Percentiles rank a stretch among this genome's conserved stretches.
These are phyloP conservation scores for Biscutella laevigata DNA, from an alignment of 441 rosid genomes.

Conservation along the genomic window DNA sequence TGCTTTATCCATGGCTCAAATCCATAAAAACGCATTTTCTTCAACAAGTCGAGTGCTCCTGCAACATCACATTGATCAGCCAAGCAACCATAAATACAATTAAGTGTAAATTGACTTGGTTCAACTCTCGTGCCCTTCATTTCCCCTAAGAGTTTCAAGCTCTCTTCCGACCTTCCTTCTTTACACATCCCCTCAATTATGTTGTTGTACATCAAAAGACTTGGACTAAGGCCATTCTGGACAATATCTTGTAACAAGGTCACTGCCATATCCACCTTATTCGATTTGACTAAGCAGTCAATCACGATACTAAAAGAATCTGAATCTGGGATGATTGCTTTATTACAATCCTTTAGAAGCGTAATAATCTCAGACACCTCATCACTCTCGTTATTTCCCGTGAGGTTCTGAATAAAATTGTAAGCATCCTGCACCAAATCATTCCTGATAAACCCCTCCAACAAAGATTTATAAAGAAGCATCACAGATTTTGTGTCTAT, in stretches of 20 bases:
- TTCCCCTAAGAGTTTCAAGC: slow-evolving; percentile 42
- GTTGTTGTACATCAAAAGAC: slow-evolving; percentile 43
- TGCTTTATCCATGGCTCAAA: slow-evolving; percentile 78
- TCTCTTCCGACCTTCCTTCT: slow-evolving; percentile 59
- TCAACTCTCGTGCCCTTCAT: slow-evolving; percentile 53
- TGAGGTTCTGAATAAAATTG: slow-evolving; percentile 32
- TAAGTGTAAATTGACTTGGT: slow-evolving; percentile 61
- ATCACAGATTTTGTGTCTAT: slow-evolving; percentile 35
- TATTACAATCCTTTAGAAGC: slow-evolving; percentile 31
- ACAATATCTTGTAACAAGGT: slow-evolving; percentile 47
- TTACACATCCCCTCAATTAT: slow-evolving; percentile 56
- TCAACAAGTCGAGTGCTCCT: slow-evolving; percentile 53
- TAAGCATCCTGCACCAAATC: slow-evolving; percentile 46
- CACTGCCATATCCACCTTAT: slow-evolving; percentile 51
- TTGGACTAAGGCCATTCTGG: slow-evolving; percentile 32
- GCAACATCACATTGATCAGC: slow-evolving; percentile 48
- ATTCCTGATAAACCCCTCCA: slow-evolving; percentile 34
- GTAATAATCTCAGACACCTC: slow-evolving; percentile 23
- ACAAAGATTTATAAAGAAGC: slow-evolving; percentile 44
- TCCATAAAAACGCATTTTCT: slow-evolving; percentile 64
- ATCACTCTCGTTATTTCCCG: slow-evolving; percentile 28
- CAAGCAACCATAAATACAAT: slow-evolving; percentile 60
- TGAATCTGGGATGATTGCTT: slow-evolving; percentile 34
- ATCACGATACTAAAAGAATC: slow-evolving; percentile 45
- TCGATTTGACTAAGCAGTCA: slow-evolving; percentile 37